phyloP scores from a whole-genome alignment of 2,329 filamentous ascomycete species.

The Fusarium sp. region DNA sequence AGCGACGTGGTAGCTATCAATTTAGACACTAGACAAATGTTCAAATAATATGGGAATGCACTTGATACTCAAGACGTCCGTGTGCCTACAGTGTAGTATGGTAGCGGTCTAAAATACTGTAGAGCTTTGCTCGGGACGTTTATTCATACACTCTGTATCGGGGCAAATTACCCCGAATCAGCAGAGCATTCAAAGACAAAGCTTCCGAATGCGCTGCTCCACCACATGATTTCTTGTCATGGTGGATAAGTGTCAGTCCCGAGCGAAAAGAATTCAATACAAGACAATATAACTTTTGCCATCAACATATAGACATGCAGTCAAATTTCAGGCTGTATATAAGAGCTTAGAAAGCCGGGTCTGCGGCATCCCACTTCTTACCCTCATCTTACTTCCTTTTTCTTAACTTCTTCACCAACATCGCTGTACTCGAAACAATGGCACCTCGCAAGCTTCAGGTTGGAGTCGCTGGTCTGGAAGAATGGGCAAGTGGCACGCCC shows the following conservation, averaged over 20 bases:
- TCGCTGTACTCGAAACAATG: not conserved
- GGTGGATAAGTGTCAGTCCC: not conserved
- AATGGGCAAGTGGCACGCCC: conserved; percentile 61
- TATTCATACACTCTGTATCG: not conserved
- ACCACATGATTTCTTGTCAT: not conserved
- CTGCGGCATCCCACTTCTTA: not conserved
- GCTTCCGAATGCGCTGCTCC: not conserved
- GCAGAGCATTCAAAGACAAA: rapidly evolving
- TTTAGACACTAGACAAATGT: no score
- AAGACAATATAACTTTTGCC: not conserved
- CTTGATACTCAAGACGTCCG: not conserved
- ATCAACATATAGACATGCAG: not conserved
- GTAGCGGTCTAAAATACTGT: not conserved
- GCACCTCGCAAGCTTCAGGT: conserved; percentile 50
- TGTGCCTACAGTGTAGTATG: no score
- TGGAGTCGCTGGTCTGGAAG: conserved; percentile 60
- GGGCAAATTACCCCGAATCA: not conserved
- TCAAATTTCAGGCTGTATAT: not conserved
- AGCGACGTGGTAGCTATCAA: not conserved
- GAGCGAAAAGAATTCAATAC: rapidly evolving
- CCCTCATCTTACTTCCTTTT: not conserved
- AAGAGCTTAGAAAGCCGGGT: not conserved
- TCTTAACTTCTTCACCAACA: not conserved
- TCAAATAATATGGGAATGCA: not conserved
- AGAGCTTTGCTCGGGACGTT: not conserved